A percentile compares a stretch with the other conserved stretches of the same genome.
Evolutionary conservation across 495 filamentous ascomycete species (phyloP).

Genomic region (Trichoderma orchidacearum): DNA sequence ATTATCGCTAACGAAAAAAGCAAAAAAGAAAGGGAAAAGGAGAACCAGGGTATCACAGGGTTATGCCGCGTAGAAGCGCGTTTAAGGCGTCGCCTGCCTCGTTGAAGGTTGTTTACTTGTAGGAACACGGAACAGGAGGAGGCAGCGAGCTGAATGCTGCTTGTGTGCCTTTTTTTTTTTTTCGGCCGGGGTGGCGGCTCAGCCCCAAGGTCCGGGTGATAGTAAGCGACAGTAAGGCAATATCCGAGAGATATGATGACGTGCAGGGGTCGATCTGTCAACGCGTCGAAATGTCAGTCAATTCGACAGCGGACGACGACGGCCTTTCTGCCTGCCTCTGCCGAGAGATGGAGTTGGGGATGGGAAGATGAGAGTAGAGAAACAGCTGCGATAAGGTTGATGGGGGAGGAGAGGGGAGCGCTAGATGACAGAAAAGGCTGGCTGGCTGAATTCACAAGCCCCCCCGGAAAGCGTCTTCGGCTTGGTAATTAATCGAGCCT

Average conservation of each 20-base stretch:
- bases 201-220: background rate
- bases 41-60: background rate
- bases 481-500: background rate
- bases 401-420: background rate
- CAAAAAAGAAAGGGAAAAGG: background rate
- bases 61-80: background rate
- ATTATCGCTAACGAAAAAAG: slow-evolving; percentile 11
- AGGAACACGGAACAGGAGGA: background rate
- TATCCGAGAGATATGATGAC: background rate
- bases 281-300: background rate
- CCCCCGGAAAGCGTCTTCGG: too few relatives aligned
- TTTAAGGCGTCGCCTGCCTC: background rate
- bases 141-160: background rate
- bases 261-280: background rate
- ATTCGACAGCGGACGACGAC: too few relatives aligned
- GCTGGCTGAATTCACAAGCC: background rate
- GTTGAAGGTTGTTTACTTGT: background rate
- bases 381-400: background rate
- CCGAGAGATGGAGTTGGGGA: background rate
- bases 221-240: background rate
- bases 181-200: background rate
- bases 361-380: background rate
- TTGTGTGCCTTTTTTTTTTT: background rate
- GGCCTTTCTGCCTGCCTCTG: too few relatives aligned
- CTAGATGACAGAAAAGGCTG: background rate